Base-by-base conservation (phyloP, 306 rosid genomes). In the Lupinus albus region DNA sequence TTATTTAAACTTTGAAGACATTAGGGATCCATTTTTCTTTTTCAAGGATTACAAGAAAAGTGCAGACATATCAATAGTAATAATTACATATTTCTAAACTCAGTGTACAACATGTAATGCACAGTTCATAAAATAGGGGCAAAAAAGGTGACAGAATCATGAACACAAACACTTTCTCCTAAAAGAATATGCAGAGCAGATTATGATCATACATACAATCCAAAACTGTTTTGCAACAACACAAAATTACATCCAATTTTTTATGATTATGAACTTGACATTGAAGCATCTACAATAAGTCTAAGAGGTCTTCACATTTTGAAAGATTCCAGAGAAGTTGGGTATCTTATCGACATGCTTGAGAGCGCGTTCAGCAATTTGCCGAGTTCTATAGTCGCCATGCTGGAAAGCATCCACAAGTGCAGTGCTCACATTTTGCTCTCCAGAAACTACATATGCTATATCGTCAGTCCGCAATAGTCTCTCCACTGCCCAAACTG, bases 391-490 rank as follows among this genome's bases (percentile, higher is more conserved):
- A 64, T 80, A 84, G 70, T 94, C 99, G 7, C 89, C 97, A 53
- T 94, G 96, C 82, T 94, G 97, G 87, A 90, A 94, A 51, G 99
- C 97, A 18, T 94, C 99, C 69, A 94, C 99, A 46, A 94, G 96
- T 38, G 99, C 96, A 21, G 99, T 88, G 57, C 89, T 84, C 77
- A 94, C 80, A 49, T 90, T 94, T 73, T 77, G 99, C 77, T 94
- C 89, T 15, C 90, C 88, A 20, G 99, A 86, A 62, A 90, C 88
- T 50, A 88, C 95, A 12, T 67, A 77, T 9, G 89, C 97, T 30
- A 94, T 94, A 15, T 88, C 89, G 0, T 94, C 95, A 0, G 84
- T 84, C 78, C 97, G 85, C 86, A 94, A 66, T 33, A 94, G 63
- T 77, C 99, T 90, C 83, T 94, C 99, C 14, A 82, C 99, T 6